Base-by-base conservation (phyloP, 2,329 filamentous ascomycete species). In the Diaporthe capsici region DNA sequence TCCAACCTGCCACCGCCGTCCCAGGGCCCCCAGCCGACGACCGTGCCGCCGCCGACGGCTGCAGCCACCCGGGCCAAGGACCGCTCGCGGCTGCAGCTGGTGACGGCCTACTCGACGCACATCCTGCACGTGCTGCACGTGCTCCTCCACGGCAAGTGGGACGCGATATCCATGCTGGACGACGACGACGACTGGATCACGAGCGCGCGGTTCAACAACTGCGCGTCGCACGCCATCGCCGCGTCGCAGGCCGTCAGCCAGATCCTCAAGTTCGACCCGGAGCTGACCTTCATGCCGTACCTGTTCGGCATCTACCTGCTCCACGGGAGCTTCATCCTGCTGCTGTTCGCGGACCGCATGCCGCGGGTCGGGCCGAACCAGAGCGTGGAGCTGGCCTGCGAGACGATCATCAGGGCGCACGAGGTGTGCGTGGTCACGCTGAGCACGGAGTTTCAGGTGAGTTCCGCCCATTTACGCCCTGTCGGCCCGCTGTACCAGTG, bases 251-350 rank as follows among this genome's bases (percentile, higher is more conserved):
- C 85, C 2, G 83, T 89, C 22, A 85, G 84, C 20, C 82, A 84
- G 12, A 88, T 89, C 71, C 81, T 89, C 9, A 81, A 83, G 2
- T 82, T 85, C n/a, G 88, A 89, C 76, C 86, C 86, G 4, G 87
- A 89, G 76, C 81, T 89, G 44, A 86, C 85, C 0, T 89, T 89
- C 71, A 89, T 89, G 86, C 87, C 88, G 1, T 89, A 88, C 77
- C 81, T 89, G 4, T 88, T 89, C 71, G 87, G 88, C 0, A 88
- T 89, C 10, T 90, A 89, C 73, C 81, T 89, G 0, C 82, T 89
- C 5, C 87, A 88, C 70, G 87, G 87, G 0, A 88, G 87, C 76
- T 88, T 89, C 67, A 86, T 88, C 28, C 81, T 89, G 8, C 81
- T 89, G 4, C 79, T 89, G 0, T 87, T 89, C 68, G 86, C 87